Conservation (phyloP, 345 rosid species). For the Camelina laxa region DNA sequence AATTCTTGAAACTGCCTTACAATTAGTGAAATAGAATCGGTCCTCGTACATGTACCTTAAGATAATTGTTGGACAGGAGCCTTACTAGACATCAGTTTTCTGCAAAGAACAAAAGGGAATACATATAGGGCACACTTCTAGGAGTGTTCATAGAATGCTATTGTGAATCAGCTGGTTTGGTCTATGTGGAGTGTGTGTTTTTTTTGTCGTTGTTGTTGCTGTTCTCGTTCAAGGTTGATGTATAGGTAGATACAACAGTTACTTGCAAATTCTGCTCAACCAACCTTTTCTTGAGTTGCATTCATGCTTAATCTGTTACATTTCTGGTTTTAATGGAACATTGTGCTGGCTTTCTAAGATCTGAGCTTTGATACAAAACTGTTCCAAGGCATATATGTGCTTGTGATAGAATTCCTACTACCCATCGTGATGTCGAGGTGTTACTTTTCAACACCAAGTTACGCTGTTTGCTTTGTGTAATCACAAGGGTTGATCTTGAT, state of each 20-base stretch:
- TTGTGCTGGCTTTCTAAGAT: slow-evolving; percentile 19
- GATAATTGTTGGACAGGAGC: slow-evolving; percentile 11
- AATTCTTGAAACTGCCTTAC: neutral
- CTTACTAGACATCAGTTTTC: neutral
- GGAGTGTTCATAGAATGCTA: neutral
- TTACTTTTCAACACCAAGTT: slow-evolving; percentile 4
- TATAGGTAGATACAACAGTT: neutral
- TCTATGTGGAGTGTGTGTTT: neutral
- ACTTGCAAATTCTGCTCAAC: neutral
- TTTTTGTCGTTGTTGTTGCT: too few relatives aligned
- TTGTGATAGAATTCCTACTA: neutral
- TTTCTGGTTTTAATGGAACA: neutral
- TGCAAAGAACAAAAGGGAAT: neutral
- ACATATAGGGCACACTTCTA: slow-evolving; percentile 12
- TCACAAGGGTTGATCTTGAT: neutral
- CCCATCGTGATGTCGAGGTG: neutral
- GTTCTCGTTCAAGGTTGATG: neutral
- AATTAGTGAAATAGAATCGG: neutral
- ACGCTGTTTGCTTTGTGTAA: slow-evolving; percentile 4
- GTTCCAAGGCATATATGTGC: neutral
- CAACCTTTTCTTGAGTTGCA: slow-evolving; percentile 8
- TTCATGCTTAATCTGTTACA: slow-evolving; percentile 28
- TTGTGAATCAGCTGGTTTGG: slow-evolving; percentile 11
- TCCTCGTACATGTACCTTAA: slow-evolving; percentile 2
- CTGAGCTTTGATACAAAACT: neutral